Evolutionary conservation across 2,329 filamentous ascomycete genomes (phyloP).

Genomic region (Penicillium janthinellum): DNA sequence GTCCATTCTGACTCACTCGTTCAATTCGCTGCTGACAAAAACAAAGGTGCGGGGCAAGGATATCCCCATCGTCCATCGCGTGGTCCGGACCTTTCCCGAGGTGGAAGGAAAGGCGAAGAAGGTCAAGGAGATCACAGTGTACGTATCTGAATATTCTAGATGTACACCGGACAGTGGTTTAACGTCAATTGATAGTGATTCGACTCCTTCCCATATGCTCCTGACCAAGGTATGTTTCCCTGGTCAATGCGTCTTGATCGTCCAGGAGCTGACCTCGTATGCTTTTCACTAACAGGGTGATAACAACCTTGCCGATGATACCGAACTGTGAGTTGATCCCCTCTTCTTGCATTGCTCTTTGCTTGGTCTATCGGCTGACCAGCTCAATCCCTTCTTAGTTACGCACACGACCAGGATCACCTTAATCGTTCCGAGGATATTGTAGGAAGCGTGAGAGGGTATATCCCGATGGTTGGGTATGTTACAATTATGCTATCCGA

Average conservation of each 20-base stretch:
- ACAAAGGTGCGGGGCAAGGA: slow-evolving; percentile 68
- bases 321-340: slow-evolving; percentile 56
- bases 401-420: slow-evolving; percentile 79
- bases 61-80: slow-evolving; percentile 94
- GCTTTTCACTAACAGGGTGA: slow-evolving; percentile 61
- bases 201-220: slow-evolving; percentile 55
- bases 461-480: slow-evolving; percentile 93
- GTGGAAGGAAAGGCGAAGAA: slow-evolving; percentile 40
- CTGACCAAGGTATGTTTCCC: slow-evolving; percentile 68
- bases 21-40: background rate
- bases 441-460: slow-evolving; percentile 87
- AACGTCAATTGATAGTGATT: slow-evolving; percentile 22
- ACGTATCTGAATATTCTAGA: slow-evolving; percentile 10
- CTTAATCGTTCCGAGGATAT: slow-evolving; percentile 81
- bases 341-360: background rate
- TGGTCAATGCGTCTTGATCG: background rate
- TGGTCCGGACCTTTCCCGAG: slow-evolving; percentile 70
- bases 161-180: background rate
- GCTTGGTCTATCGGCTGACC: background rate
- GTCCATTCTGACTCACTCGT: no score
- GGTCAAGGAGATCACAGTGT: slow-evolving; percentile 37
- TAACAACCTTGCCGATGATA: slow-evolving; percentile 93
- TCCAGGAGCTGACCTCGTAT: slow-evolving; percentile 1
- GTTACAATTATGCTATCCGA: slow-evolving; percentile 95
- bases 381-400: background rate